Conservation (phyloP, 148 eudicot species). For the Arctostaphylos glauca region DNA sequence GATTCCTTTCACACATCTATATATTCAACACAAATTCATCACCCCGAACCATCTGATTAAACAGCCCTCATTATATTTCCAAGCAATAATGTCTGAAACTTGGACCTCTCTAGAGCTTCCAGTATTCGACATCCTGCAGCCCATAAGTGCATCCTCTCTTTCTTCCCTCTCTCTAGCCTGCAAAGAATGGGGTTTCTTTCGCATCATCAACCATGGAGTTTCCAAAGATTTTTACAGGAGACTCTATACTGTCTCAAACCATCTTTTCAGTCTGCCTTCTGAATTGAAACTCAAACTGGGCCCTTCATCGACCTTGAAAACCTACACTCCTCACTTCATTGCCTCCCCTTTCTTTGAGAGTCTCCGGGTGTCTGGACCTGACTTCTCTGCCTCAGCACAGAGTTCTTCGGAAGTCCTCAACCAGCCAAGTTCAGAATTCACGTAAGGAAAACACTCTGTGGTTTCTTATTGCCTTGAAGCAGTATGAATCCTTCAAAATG, state of each 20-base stretch:
- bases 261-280: conserved; percentile 47
- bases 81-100: conserved; percentile 51
- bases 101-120: conserved; percentile 54
- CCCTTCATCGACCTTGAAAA: conserved; percentile 48
- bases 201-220: conserved; percentile 61
- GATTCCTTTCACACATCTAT: background rate
- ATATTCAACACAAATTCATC: conserved; percentile 16
- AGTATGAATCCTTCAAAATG: conserved; percentile 1
- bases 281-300: conserved; percentile 63
- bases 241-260: conserved; percentile 39
- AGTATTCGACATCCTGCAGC: conserved; percentile 52
- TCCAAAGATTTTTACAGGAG: conserved; percentile 43
- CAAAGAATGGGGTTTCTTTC: conserved; percentile 79
- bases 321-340: conserved; percentile 74
- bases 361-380: conserved; percentile 61
- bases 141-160: conserved; percentile 44
- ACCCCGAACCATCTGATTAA: conserved; percentile 30
- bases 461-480: background rate
- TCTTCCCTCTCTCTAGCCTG: conserved; percentile 57
- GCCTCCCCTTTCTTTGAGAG: conserved; percentile 84
- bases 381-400: conserved; percentile 64
- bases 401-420: conserved; percentile 41
- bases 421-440: conserved; percentile 47
- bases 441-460: conserved; percentile 30
- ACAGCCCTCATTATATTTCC: conserved; percentile 29